Conservation (phyloP, 208 protist genomes). For the Leishmania mexicana region DNA sequence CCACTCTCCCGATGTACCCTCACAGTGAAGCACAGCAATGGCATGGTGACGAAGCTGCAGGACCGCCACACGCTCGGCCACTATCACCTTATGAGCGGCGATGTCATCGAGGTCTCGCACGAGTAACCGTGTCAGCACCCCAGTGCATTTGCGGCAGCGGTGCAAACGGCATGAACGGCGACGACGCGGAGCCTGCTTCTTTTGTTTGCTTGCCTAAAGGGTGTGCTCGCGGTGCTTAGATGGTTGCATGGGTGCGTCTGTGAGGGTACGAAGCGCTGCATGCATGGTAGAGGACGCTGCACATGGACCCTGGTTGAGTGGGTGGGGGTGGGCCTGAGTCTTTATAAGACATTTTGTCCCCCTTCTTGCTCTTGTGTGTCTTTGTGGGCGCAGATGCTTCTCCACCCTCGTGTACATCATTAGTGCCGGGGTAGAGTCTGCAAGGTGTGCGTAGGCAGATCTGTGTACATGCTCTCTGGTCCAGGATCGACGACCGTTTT, state of each 20-base stretch:
- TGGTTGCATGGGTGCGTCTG: neutral
- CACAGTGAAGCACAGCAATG: conserved; percentile 23
- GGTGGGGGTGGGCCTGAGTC: neutral
- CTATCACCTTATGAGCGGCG: conserved; percentile 71
- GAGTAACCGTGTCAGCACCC: conserved; percentile 40
- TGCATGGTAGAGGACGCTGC: neutral
- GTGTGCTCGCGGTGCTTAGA: neutral
- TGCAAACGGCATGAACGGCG: neutral
- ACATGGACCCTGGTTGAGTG: neutral
- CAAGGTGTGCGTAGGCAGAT: neutral
- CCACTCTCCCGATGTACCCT: conserved; percentile 82
- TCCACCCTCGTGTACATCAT: neutral
- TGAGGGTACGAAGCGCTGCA: neutral
- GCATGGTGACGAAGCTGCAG: conserved; percentile 35
- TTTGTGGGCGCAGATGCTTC: neutral
- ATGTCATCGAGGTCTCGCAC: conserved; percentile 73
- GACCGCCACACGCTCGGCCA: conserved; percentile 77
- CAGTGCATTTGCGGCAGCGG: neutral
- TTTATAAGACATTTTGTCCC: neutral
- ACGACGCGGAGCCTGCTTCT: neutral
- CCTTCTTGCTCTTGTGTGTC: neutral
- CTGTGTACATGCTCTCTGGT: neutral
- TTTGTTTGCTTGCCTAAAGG: neutral
- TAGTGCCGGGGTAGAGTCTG: neutral
- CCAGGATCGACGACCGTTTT: neutral